These are phyloP conservation scores for Fraxinus latifolia DNA, from an alignment of 305 asterid species.

Conservation along the genomic window DNA sequence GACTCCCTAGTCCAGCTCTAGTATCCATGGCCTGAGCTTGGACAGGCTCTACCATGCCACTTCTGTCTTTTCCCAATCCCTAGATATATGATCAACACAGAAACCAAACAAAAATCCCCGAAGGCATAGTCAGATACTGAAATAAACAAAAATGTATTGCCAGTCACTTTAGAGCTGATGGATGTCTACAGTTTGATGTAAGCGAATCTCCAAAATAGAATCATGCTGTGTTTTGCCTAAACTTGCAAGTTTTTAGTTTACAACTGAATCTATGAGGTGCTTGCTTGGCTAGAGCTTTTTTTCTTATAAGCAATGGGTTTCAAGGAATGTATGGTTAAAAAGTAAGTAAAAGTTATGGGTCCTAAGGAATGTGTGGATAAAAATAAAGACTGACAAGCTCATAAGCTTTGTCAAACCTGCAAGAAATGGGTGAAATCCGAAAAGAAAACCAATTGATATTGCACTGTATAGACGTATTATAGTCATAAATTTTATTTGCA, in stretches of 20 bases:
- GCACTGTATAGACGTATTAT: not conserved
- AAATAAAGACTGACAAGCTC: not conserved
- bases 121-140: not conserved
- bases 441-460: not conserved
- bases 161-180: constrained; percentile 32
- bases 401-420: not conserved
- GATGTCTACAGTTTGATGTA: constrained; percentile 18
- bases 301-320: not conserved
- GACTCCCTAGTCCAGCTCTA: constrained; percentile 90
- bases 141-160: constrained; percentile 13
- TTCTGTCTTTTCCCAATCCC: constrained; percentile 97
- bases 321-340: not conserved
- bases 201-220: constrained; percentile 25
- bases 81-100: constrained; percentile 34
- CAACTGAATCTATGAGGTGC: not conserved
- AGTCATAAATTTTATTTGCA: constrained; percentile 9
- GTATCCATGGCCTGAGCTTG: constrained; percentile 68
- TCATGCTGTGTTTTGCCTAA: not conserved
- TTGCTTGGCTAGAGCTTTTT: not conserved
- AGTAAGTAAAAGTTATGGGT: not conserved
- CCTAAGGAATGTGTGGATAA: not conserved
- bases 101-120: constrained; percentile 33
- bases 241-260: not conserved
- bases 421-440: not conserved
- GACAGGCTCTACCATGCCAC: constrained; percentile 96